Percentiles rank a stretch among this genome's conserved stretches.
Conservation (phyloP, 2,329 filamentous ascomycete species). For the Xylaria digitata region DNA sequence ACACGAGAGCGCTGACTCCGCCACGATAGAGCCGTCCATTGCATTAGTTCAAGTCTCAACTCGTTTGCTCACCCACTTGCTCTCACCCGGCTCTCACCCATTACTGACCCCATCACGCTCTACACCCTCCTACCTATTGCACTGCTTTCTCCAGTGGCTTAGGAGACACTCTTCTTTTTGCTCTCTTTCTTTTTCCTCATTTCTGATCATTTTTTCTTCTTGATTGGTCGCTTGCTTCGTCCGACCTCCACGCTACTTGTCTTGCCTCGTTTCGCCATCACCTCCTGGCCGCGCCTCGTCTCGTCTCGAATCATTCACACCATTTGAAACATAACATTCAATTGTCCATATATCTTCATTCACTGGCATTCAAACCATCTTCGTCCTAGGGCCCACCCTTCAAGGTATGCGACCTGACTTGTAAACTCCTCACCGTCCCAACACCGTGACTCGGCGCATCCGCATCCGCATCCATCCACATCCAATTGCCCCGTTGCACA, state of each 20-base stretch:
- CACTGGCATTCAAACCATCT: constrained; percentile 33
- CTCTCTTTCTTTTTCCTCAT: constrained; percentile 1
- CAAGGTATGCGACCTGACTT: constrained; percentile 29
- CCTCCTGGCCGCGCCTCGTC: constrained; percentile 41
- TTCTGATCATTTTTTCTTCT: background rate
- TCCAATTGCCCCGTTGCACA: constrained; percentile 16
- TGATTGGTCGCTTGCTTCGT: constrained; percentile 11
- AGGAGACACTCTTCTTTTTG: constrained; percentile 7
- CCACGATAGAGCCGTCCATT: constrained; percentile 43
- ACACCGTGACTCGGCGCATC: constrained; percentile 18
- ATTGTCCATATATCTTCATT: constrained; percentile 40
- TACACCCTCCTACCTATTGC: background rate
- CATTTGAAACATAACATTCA: constrained; percentile 47
- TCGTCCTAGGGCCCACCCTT: constrained; percentile 18
- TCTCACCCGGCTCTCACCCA: background rate
- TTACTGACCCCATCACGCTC: background rate
- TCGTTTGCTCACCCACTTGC: constrained; percentile 45
- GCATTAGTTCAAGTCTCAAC: constrained; percentile 39
- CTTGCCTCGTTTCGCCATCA: constrained; percentile 27
- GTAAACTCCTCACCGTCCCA: constrained; percentile 8
- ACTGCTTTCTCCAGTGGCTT: constrained; percentile 13
- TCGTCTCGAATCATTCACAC: constrained; percentile 41
- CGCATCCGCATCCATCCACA: constrained; percentile 5
- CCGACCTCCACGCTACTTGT: background rate
- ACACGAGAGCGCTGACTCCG: constrained; percentile 40